Conservation (phyloP, 768 basidiomycete species). For the Pulveroboletus sp. region DNA sequence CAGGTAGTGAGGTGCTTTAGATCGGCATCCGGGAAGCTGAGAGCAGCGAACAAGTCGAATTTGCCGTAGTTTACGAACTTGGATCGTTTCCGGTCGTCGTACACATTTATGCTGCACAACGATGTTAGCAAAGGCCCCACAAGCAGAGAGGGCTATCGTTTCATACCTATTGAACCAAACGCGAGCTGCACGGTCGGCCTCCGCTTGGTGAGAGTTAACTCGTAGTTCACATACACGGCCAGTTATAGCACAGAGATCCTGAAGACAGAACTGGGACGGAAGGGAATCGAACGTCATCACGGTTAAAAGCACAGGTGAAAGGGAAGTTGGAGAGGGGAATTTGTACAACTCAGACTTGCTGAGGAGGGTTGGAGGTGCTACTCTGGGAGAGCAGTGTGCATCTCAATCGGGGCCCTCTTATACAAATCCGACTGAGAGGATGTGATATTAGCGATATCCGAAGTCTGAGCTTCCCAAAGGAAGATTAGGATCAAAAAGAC, state of each 20-base stretch:
- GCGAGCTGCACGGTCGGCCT: conserved; percentile 32
- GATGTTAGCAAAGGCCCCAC: neutral
- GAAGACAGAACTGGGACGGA: conserved; percentile 34
- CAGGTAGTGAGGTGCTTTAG: conserved; percentile 32
- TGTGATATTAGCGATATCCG: conserved; percentile 20
- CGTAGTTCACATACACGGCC: conserved; percentile 35
- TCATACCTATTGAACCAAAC: conserved; percentile 34
- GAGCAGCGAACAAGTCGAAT: conserved; percentile 38
- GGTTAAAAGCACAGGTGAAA: conserved; percentile 16
- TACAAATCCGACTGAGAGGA: conserved; percentile 20
- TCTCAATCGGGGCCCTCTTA: conserved; percentile 25
- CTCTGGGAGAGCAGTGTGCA: conserved; percentile 6
- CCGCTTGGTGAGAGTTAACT: conserved; percentile 31
- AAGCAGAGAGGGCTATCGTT: neutral
- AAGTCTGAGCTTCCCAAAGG: conserved; percentile 17
- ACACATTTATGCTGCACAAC: conserved; percentile 28
- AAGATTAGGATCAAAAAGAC: conserved; percentile 24
- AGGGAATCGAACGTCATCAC: conserved; percentile 31
- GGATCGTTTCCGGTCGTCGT: conserved; percentile 33
- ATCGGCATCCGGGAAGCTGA: conserved; percentile 38
- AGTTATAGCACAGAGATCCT: conserved; percentile 35
- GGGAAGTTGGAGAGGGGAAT: conserved; percentile 12
- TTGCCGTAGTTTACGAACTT: conserved; percentile 36
- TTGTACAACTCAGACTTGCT: conserved; percentile 28
- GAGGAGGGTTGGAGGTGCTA: conserved; percentile 12